Conservation (phyloP, 306 rosid species). For the Betula pendula region DNA sequence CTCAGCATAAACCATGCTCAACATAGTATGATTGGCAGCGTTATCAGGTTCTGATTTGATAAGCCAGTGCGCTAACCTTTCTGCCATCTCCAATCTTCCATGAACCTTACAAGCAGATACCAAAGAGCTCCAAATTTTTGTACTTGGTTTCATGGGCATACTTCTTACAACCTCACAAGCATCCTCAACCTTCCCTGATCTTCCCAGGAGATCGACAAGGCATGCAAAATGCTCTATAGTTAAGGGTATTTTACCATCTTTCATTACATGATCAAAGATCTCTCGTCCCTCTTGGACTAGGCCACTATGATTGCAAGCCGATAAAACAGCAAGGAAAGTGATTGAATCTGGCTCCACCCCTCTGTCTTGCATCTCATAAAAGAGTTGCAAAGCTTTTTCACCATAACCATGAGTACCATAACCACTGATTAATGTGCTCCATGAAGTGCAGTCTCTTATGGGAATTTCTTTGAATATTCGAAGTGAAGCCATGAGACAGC, state of each 20-base stretch:
- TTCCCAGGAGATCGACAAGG: slow-evolving; percentile 62
- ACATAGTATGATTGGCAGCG: slow-evolving; percentile 49
- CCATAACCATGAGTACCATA: slow-evolving; percentile 68
- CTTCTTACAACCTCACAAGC: slow-evolving; percentile 48
- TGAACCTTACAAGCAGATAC: slow-evolving; percentile 63
- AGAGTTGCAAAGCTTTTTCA: slow-evolving; percentile 49
- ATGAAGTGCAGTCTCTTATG: slow-evolving; percentile 50
- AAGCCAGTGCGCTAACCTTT: slow-evolving; percentile 47
- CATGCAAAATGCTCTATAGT: slow-evolving; percentile 62
- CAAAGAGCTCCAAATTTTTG: slow-evolving; percentile 61
- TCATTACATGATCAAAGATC: slow-evolving; percentile 38
- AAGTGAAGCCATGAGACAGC: slow-evolving; percentile 41
- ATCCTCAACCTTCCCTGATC: slow-evolving; percentile 61
- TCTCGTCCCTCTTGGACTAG: slow-evolving; percentile 55
- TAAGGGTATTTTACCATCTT: slow-evolving; percentile 31
- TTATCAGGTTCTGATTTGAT: slow-evolving; percentile 56
- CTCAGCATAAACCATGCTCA: slow-evolving; percentile 60
- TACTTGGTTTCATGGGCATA: slow-evolving; percentile 63
- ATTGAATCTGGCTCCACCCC: slow-evolving; percentile 50
- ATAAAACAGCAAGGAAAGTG: slow-evolving; percentile 53
- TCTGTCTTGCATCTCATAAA: slow-evolving; percentile 52
- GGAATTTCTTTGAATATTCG: slow-evolving; percentile 54
- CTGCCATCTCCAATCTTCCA: slow-evolving; percentile 57
- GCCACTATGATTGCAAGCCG: slow-evolving; percentile 72
- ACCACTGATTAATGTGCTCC: slow-evolving; percentile 56